Base-by-base conservation (phyloP, 208 protist genomes). In the Phytomonas francai region DNA sequence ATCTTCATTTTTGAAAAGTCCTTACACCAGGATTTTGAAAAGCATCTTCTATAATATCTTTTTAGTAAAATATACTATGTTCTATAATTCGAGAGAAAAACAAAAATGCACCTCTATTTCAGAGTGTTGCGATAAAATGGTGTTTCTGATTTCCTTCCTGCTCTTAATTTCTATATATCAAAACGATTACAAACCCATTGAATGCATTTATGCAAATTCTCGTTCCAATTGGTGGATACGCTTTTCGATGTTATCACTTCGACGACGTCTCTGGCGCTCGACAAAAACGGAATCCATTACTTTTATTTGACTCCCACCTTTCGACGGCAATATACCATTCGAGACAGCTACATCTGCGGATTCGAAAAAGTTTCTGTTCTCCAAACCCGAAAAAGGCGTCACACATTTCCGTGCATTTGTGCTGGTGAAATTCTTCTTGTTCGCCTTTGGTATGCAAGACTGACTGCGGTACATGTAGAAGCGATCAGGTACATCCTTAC, bases 171-270 rank as follows among this genome's bases (percentile, higher is more conserved):
- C 54, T 68, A 62, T 58, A 25, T 58, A 7, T 25, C 8, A 25
- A 60, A 29, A 60, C 6, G 29, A 61, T 14, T 66, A 60, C 54
- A 39, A 12, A 31, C 29, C 62, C 62, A 19, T 28, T 32, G 4
- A 45, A 54, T 57, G 45, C 25, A 57, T 57, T 60, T 57, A 68
- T 28, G 19, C 59, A 27, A 81, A 74, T 39, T 88, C 83, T 6
- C 65, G 59, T 54, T 88, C 77, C 11, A 88, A 62, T 67, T 78
- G 68, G 56, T 73, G 54, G 57, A 88, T 83, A 27, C 83, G 73
- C 42, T 71, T 57, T 29, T 64, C 76, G 39, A 88, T 85, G 42
- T 71, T 78, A 0, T 51, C 59, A 28, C 70, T 34, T 28, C 74
- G 73, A 0, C 79, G 65, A 0, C 57, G 64, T 3, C 58, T 72